Evolutionary conservation across 1,284 basidiomycete species (phyloP), one percentile per base, ranked within the genome.

Genomic region (Moesziomyces antarcticus): DNA sequence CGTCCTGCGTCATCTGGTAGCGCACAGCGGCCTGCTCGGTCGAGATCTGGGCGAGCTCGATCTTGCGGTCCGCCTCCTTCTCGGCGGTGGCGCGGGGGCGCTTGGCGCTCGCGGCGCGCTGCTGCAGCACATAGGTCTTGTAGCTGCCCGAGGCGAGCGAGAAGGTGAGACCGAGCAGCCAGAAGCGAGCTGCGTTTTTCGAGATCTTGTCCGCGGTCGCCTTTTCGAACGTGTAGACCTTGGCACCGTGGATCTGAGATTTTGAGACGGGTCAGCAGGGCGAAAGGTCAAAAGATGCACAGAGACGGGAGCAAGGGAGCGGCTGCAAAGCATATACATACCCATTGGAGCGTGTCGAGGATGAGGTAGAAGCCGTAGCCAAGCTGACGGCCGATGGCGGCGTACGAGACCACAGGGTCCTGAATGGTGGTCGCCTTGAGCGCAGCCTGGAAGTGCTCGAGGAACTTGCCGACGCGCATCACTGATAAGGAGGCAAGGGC

Each of bases 371-470:
- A 90, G 62, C 93, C 93, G 87, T 98, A 98, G 14, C 89, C 89
- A 30, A 99, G 85, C 85, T 99, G 96, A 56, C 93, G 88, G 40
- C 89, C 91, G 75, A 97, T 90, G 40, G 92, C 90, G 1, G 91
- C 89, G 60, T 93, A 86, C 73, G 92, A 91, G 77, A 97, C 92
- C n/a, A 89, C 86, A 22, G 89, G 82, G 79, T 89, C 88, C 57
- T 88, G 87, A 11, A 88, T 81, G 5, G 88, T 84, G 20, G 90
- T 87, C n/a, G 92, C 91, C 71, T 91, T 92, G 58, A 97, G 86
- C 22, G 93, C 94, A 3, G 93, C 90, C 85, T 99, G 97, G 20
- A 97, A 88, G 86, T 97, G 94, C 84, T 99, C 96, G 70, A 97
- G 80, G 30, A 94, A 94, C 85, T 97, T 97, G 79, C 94, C 93